Evolutionary conservation across 1,139 yeast species (phyloP).

Genomic region (Pichia sp.): DNA sequence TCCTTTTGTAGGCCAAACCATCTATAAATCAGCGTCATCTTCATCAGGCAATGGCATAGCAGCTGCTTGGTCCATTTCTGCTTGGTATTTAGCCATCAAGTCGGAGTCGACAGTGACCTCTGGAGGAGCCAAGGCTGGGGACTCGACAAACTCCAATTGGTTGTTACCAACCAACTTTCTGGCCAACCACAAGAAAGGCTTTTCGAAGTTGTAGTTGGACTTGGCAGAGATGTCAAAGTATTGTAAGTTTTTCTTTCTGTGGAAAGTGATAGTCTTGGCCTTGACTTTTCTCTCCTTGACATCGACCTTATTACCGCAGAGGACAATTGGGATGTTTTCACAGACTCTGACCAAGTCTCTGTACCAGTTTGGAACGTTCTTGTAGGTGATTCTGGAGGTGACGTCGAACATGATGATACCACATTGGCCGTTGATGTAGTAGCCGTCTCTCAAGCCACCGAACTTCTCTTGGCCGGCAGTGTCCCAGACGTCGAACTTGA

Average conservation of each 20-base stretch:
- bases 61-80: conserved; percentile 99
- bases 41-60: conserved; percentile 99
- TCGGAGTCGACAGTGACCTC: conserved; percentile 96
- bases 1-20: not conserved
- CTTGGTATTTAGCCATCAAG: conserved; percentile 96
- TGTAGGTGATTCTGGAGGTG: conserved; percentile 98
- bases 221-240: conserved; percentile 99
- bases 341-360: conserved; percentile 98
- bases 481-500: conserved; percentile 99
- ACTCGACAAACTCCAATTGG: conserved; percentile 95
- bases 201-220: conserved; percentile 98
- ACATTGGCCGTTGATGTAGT: conserved; percentile 99
- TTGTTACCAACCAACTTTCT: conserved; percentile 99
- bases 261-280: conserved; percentile 99
- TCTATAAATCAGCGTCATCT: conserved; percentile 95
- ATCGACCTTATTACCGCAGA: conserved; percentile 99
- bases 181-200: conserved; percentile 99
- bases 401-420: conserved; percentile 99
- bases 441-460: conserved; percentile 99
- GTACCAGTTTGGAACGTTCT: conserved; percentile 99
- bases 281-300: conserved; percentile 99
- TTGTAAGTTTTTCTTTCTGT: conserved; percentile 99
- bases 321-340: conserved; percentile 98
- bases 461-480: conserved; percentile 99
- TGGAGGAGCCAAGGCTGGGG: conserved; percentile 99